Conservation (phyloP, 2,329 filamentous ascomycete genomes). For the Monosporascus cannonballus region DNA sequence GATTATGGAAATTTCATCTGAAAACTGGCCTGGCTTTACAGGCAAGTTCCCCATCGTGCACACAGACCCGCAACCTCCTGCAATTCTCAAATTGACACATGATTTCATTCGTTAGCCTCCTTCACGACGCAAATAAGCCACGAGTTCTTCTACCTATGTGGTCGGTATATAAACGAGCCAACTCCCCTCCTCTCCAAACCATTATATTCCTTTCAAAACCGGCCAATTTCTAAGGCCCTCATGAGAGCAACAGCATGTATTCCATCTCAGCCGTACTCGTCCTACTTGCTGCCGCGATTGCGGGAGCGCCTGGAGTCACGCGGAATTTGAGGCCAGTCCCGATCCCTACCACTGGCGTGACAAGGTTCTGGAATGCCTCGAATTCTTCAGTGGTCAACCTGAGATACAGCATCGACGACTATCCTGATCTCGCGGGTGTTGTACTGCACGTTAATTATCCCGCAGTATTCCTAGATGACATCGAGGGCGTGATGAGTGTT, state of each 20-base stretch:
- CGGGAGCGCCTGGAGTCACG: neutral
- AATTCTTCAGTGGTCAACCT: neutral
- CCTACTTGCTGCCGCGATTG: neutral
- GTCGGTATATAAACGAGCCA: no score
- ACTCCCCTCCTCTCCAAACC: neutral
- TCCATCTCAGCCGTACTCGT: neutral
- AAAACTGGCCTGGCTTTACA: no score
- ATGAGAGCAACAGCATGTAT: slow-evolving; percentile 8
- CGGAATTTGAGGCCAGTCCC: neutral
- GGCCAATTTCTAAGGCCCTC: neutral
- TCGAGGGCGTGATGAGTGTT: slow-evolving; percentile 23
- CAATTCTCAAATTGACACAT: no score
- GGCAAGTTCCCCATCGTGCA: no score
- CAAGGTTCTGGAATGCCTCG: neutral
- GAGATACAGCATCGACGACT: neutral
- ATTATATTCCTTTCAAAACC: neutral
- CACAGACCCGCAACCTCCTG: no score
- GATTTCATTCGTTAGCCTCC: no score
- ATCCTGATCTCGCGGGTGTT: slow-evolving; percentile 14
- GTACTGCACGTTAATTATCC: slow-evolving; percentile 12
- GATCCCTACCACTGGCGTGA: no score
- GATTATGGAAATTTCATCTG: no score
- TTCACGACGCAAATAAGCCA: no score
- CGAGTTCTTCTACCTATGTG: neutral
- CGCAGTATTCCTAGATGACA: slow-evolving; percentile 25